A percentile compares a stretch with the other conserved stretches of the same genome.
These are phyloP conservation scores for Oryza meridionalis DNA, from an alignment of 176 grass and related monocot species.

Conservation along the genomic window DNA sequence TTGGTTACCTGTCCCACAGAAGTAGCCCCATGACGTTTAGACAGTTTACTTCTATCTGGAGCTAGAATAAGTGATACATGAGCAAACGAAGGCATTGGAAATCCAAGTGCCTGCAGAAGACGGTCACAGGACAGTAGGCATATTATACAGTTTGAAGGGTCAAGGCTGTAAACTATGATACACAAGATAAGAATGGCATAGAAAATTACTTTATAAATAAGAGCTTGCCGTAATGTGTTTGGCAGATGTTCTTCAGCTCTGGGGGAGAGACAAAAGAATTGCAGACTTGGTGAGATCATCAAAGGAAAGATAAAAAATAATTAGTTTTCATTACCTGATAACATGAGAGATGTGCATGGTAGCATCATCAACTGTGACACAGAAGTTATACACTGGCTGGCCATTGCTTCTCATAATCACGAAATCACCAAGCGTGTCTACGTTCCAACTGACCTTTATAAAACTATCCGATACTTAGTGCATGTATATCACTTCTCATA, in stretches of 20 bases:
- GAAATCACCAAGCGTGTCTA: conserved; percentile 94
- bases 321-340: conserved; percentile 58
- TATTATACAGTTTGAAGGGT: neutral
- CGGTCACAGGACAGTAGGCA: neutral
- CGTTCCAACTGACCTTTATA: conserved; percentile 95
- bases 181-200: conserved; percentile 1
- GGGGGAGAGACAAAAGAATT: conserved; percentile 32
- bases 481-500: conserved; percentile 27
- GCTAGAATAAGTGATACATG: conserved; percentile 98
- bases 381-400: conserved; percentile 99
- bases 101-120: conserved; percentile 77
- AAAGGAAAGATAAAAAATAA: conserved; percentile 8
- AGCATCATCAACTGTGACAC: conserved; percentile 96
- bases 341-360: conserved; percentile 95
- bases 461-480: conserved; percentile 78
- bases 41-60: conserved; percentile 98
- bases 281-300: neutral
- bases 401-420: conserved; percentile 99
- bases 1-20: conserved; percentile 87
- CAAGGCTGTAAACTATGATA: neutral
- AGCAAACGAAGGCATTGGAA: conserved; percentile 97
- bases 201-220: conserved; percentile 86
- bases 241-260: conserved; percentile 99
- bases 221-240: conserved; percentile 93
- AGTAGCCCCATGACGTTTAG: conserved; percentile 97